phyloP scores from a whole-genome alignment of 192 early-diverging fungal genomes.

The Thamnidium elegans region DNA sequence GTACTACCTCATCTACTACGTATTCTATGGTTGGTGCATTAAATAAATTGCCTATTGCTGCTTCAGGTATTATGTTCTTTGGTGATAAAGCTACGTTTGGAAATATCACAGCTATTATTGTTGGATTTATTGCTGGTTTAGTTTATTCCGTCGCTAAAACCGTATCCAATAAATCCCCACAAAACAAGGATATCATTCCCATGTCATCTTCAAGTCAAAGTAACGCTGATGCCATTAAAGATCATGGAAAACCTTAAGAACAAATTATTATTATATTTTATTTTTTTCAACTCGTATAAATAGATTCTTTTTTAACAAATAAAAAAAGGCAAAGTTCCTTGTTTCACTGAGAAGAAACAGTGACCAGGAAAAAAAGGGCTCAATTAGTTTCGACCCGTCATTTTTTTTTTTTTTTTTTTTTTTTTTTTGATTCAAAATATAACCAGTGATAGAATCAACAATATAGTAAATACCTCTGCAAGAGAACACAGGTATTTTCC shows the following conservation, averaged over 20 bases:
- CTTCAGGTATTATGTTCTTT: slow-evolving; percentile 95
- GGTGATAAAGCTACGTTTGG: slow-evolving; percentile 80
- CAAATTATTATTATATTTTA: background rate
- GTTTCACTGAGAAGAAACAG: too few species aligned
- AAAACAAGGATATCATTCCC: slow-evolving; percentile 31
- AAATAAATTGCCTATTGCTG: slow-evolving; percentile 95
- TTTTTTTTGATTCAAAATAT: too few species aligned
- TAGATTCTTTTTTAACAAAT: too few species aligned
- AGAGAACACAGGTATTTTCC: too few species aligned
- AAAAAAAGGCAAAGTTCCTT: too few species aligned
- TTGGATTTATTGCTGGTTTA: slow-evolving; percentile 70
- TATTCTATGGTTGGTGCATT: slow-evolving; percentile 98
- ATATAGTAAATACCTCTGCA: too few species aligned
- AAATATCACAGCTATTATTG: slow-evolving; percentile 79
- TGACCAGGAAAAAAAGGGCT: too few species aligned
- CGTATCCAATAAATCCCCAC: slow-evolving; percentile 45
- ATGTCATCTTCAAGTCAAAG: slow-evolving; percentile 43
- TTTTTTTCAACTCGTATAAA: background rate
- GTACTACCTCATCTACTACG: slow-evolving; percentile 71
- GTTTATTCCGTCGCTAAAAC: slow-evolving; percentile 76
- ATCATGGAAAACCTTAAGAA: slow-evolving; percentile 15
- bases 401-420: too few species aligned
- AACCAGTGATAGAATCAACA: too few species aligned
- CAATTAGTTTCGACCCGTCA: too few species aligned
- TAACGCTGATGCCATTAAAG: slow-evolving; percentile 37